phyloP scores from a whole-genome alignment of 2,329 filamentous ascomycete genomes.

The Calonectria pauciramosa region DNA sequence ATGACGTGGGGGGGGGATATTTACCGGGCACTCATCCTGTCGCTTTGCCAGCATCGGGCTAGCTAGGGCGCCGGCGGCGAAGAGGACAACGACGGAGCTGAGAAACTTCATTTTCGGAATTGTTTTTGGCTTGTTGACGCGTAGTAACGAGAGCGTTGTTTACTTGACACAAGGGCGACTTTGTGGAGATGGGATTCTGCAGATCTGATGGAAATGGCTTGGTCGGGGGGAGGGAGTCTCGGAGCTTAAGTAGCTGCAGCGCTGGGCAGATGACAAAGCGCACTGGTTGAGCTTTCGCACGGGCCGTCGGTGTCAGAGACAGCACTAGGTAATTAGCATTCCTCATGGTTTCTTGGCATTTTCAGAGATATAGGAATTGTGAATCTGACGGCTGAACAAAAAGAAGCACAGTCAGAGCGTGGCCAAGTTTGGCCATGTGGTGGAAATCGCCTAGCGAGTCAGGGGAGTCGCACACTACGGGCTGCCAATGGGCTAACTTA shows the following conservation, averaged over 20 bases:
- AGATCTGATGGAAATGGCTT: background rate
- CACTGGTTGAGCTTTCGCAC: background rate
- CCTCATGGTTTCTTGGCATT: background rate
- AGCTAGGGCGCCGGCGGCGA: background rate
- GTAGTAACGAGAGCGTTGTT: background rate
- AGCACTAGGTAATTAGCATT: constrained; percentile 10
- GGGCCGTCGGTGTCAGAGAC: background rate
- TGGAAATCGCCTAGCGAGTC: background rate
- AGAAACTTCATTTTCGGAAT: background rate
- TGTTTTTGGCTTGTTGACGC: background rate
- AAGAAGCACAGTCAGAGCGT: background rate
- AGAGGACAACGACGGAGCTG: background rate
- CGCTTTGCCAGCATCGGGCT: background rate
- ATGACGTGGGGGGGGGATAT: background rate
- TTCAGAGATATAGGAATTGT: background rate
- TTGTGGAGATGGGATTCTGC: background rate
- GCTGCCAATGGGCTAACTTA: background rate
- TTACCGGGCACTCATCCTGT: background rate
- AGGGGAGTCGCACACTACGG: background rate
- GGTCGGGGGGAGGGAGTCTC: background rate
- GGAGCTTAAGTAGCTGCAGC: background rate
- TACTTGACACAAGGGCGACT: background rate
- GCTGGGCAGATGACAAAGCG: background rate
- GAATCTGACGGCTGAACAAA: background rate
- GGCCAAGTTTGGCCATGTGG: background rate